Percentiles rank a stretch among this genome's conserved stretches.
phyloP scores from a whole-genome alignment of 345 rosid species.

The Gynandropsis gynandra region DNA sequence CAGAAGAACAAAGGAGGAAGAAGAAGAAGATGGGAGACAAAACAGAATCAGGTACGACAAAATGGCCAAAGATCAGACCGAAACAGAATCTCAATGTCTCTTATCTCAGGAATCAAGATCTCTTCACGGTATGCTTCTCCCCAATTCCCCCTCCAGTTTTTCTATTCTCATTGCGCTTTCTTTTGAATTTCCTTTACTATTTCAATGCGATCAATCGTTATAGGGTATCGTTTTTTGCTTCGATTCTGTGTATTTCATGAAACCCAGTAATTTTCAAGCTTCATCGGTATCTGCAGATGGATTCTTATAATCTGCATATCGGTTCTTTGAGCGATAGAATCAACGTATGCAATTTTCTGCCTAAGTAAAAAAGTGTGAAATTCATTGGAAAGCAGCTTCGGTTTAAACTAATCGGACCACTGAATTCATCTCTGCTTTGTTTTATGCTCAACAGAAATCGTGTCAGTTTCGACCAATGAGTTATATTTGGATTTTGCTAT shows the following conservation, averaged over 20 bases:
- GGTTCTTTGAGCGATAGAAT: not conserved
- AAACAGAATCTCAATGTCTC: slow-evolving; percentile 43
- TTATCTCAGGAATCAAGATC: slow-evolving; percentile 54
- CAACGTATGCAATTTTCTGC: no score
- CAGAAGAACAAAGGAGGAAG: slow-evolving; percentile 27
- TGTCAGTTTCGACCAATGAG: not conserved
- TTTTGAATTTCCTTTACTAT: no score
- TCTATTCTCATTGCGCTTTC: not conserved
- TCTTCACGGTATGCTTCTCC: slow-evolving; percentile 47
- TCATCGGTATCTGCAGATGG: not conserved
- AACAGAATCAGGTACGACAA: slow-evolving; percentile 27
- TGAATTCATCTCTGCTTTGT: no score
- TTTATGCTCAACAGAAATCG: not conserved
- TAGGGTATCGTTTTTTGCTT: not conserved
- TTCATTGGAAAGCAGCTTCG: no score
- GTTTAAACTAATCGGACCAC: no score
- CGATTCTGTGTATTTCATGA: not conserved
- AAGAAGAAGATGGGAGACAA: slow-evolving; percentile 48
- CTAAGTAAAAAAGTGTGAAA: no score
- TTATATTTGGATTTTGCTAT: no score
- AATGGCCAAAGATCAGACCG: slow-evolving; percentile 57
- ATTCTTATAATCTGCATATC: not conserved
- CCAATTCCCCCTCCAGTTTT: not conserved
- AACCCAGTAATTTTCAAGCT: not conserved
- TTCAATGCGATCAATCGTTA: not conserved